Evolutionary conservation across 1,139 yeast species (phyloP).

Genomic region (Schwanniomyces etchellsii): DNA sequence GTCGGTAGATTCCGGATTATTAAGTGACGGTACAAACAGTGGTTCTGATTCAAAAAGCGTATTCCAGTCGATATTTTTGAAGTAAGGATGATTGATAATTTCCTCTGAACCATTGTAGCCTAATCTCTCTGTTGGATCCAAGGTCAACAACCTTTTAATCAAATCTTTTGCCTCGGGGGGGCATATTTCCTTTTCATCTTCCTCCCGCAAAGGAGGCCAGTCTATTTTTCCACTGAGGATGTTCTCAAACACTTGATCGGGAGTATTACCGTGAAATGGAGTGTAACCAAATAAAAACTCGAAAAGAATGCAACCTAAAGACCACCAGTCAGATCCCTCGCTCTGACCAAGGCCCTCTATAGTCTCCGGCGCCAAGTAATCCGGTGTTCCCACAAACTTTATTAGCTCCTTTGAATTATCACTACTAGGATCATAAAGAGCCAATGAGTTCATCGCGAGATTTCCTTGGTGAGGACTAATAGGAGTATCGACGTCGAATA

Average conservation of each 20-base stretch:
- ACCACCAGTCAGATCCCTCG: constrained; percentile 97
- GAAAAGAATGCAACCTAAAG: constrained; percentile 90
- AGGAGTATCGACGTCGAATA: constrained; percentile 43
- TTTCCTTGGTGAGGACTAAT: constrained; percentile 20
- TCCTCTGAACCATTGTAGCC: constrained; percentile 78
- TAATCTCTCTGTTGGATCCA: constrained; percentile 61
- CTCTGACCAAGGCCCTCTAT: constrained; percentile 82
- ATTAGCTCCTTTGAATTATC: constrained; percentile 35
- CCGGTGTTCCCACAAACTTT: constrained; percentile 94
- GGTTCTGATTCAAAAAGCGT: constrained; percentile 69
- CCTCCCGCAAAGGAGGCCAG: constrained; percentile 72
- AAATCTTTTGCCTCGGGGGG: constrained; percentile 71
- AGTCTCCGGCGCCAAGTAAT: constrained; percentile 95
- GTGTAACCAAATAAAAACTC: constrained; percentile 92
- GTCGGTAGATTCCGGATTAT: constrained; percentile 84
- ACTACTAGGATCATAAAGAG: constrained; percentile 66
- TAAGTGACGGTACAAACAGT: constrained; percentile 74
- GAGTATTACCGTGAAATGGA: constrained; percentile 84
- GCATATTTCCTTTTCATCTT: constrained; percentile 49
- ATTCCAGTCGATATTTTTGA: constrained; percentile 70
- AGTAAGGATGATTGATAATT: constrained; percentile 73
- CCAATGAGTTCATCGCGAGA: constrained; percentile 39
- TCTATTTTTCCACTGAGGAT: constrained; percentile 69
- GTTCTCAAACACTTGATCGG: constrained; percentile 76
- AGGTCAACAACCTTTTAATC: constrained; percentile 53